These are phyloP conservation scores for Eragrostis curvula DNA, from an alignment of 176 grass and related monocot genomes.

Conservation along the genomic window DNA sequence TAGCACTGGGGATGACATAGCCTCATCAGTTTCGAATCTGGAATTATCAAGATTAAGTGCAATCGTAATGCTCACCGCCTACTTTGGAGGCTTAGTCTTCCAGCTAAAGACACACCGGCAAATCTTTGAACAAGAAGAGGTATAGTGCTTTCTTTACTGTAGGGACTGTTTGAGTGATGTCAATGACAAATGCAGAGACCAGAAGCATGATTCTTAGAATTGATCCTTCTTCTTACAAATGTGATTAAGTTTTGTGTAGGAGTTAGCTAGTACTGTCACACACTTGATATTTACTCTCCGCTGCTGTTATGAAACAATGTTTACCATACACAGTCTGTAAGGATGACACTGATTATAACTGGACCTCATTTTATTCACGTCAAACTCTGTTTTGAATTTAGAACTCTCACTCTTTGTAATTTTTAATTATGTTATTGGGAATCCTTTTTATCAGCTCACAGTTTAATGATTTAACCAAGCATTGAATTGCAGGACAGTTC, in stretches of 20 bases:
- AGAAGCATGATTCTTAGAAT: not conserved
- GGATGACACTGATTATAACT: not conserved
- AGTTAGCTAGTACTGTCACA: not conserved
- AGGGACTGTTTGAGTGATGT: not conserved
- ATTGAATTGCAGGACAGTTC: slow-evolving; percentile 37
- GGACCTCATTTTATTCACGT: not conserved
- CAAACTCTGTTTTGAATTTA: not conserved
- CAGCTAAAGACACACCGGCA: slow-evolving; percentile 70
- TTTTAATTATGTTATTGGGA: not conserved
- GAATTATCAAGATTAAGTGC: slow-evolving; percentile 58
- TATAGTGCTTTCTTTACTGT: slow-evolving; percentile 25
- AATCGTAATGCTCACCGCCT: slow-evolving; percentile 61
- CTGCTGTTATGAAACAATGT: not conserved
- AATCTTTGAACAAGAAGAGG: slow-evolving; percentile 52
- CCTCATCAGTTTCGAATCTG: slow-evolving; percentile 25
- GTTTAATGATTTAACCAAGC: not conserved
- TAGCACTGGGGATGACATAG: slow-evolving; percentile 4
- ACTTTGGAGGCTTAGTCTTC: slow-evolving; percentile 62
- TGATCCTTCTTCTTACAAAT: not conserved
- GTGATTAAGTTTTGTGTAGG: not conserved
- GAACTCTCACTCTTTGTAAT: not conserved
- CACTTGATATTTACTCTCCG: not conserved
- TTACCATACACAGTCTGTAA: not conserved
- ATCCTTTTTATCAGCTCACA: not conserved
- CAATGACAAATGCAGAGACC: not conserved